A percentile compares a stretch with the other conserved stretches of the same genome.
Evolutionary conservation across 169 alveolate species (phyloP).

Genomic region (Plasmodium relictum): DNA sequence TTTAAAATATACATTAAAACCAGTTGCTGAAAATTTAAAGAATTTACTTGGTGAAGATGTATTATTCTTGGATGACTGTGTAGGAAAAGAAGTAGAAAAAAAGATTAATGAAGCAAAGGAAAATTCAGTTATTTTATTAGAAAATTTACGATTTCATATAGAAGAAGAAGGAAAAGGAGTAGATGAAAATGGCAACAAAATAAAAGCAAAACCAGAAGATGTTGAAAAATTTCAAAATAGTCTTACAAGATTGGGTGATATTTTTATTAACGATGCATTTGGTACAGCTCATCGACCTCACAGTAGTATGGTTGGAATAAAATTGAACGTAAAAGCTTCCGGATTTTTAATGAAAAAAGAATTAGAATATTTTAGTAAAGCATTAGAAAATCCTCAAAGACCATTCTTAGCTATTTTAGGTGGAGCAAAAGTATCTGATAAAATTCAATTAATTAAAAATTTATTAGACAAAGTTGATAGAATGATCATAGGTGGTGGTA

Average conservation of each 20-base stretch:
- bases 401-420: slow-evolving; percentile 98
- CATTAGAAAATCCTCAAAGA: slow-evolving; percentile 94
- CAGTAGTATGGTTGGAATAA: slow-evolving; percentile 96
- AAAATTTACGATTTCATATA: slow-evolving; percentile 97
- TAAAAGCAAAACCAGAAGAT: slow-evolving; percentile 90
- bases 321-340: slow-evolving; percentile 93
- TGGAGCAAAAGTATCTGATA: slow-evolving; percentile 98
- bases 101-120: slow-evolving; percentile 89
- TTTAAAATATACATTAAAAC: slow-evolving; percentile 92
- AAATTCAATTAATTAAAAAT: slow-evolving; percentile 95
- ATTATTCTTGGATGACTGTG: slow-evolving; percentile 94
- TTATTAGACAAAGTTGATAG: slow-evolving; percentile 94
- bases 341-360: slow-evolving; percentile 96
- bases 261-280: slow-evolving; percentile 98
- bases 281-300: slow-evolving; percentile 99
- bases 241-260: slow-evolving; percentile 95
- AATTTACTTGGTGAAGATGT: slow-evolving; percentile 91
- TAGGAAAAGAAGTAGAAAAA: slow-evolving; percentile 93
- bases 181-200: slow-evolving; percentile 93
- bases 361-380: slow-evolving; percentile 96
- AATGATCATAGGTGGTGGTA: slow-evolving; percentile 99
- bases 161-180: slow-evolving; percentile 98
- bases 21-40: slow-evolving; percentile 93
- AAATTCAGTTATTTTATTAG: slow-evolving; percentile 94
- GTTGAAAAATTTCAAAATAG: slow-evolving; percentile 92